These are phyloP conservation scores for Butyriboletus loyo DNA, from an alignment of 768 basidiomycete genomes.

Conservation along the genomic window DNA sequence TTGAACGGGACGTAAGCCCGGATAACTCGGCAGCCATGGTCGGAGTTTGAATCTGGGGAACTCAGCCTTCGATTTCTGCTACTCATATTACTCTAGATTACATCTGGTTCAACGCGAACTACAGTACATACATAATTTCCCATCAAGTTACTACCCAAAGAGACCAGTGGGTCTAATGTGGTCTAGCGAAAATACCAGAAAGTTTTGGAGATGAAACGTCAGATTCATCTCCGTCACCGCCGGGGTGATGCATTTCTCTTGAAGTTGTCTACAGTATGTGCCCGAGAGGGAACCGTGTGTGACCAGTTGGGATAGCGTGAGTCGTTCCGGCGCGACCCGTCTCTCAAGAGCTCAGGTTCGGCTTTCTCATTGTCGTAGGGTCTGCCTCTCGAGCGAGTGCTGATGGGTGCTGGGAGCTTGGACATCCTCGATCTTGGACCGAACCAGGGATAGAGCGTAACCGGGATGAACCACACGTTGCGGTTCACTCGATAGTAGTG, in stretches of 20 bases:
- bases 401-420: slow-evolving; percentile 44
- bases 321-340: slow-evolving; percentile 18
- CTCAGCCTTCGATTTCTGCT: too few relatives aligned
- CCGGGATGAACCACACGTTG: slow-evolving; percentile 66
- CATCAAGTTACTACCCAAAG: slow-evolving; percentile 5
- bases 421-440: slow-evolving; percentile 36
- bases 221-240: slow-evolving; percentile 35
- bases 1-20: not conserved
- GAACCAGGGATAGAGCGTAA: slow-evolving; percentile 74
- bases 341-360: slow-evolving; percentile 20
- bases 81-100: slow-evolving; percentile 16
- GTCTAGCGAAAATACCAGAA: slow-evolving; percentile 12
- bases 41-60: not conserved
- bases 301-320: slow-evolving; percentile 20
- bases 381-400: slow-evolving; percentile 36
- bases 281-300: slow-evolving; percentile 24
- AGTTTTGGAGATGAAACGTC: slow-evolving; percentile 1
- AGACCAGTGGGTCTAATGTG: slow-evolving; percentile 1
- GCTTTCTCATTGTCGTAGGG: slow-evolving; percentile 28
- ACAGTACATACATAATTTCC: slow-evolving; percentile 17
- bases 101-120: slow-evolving; percentile 9
- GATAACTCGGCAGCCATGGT: not conserved
- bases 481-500: slow-evolving; percentile 42
- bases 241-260: slow-evolving; percentile 42
- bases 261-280: slow-evolving; percentile 35